These are phyloP conservation scores for Penicillium silybi DNA, from an alignment of 495 filamentous ascomycete genomes.

Conservation along the genomic window DNA sequence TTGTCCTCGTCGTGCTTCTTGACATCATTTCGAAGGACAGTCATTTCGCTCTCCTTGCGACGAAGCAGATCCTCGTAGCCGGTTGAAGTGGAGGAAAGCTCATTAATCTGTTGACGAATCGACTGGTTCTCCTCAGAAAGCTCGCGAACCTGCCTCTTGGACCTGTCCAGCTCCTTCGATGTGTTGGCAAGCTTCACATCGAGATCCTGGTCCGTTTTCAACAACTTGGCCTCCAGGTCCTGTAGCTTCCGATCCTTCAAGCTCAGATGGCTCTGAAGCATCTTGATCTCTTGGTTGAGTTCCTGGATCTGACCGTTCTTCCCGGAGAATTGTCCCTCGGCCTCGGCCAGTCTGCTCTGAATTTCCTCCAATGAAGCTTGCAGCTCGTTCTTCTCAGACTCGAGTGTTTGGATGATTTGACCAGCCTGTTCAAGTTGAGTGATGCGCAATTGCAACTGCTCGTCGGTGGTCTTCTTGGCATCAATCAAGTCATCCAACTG, in stretches of 20 bases:
- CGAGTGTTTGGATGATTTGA: slow-evolving; percentile 75
- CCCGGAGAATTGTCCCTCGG: slow-evolving; percentile 62
- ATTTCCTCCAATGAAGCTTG: slow-evolving; percentile 62
- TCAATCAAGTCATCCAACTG: slow-evolving; percentile 86
- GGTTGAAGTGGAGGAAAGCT: slow-evolving; percentile 87
- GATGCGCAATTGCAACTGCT: slow-evolving; percentile 73
- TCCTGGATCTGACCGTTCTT: slow-evolving; percentile 68
- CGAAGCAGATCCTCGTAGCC: slow-evolving; percentile 90
- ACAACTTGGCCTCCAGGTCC: slow-evolving; percentile 78
- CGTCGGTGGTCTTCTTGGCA: slow-evolving; percentile 85
- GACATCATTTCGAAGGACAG: slow-evolving; percentile 76
- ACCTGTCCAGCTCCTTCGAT: slow-evolving; percentile 73
- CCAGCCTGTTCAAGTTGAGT: slow-evolving; percentile 89
- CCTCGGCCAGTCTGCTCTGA: slow-evolving; percentile 61
- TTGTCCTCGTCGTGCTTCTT: slow-evolving; percentile 75
- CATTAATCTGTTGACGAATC: slow-evolving; percentile 79
- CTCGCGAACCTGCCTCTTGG: slow-evolving; percentile 67
- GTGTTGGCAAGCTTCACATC: slow-evolving; percentile 82
- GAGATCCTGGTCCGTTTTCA: slow-evolving; percentile 83
- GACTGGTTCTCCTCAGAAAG: slow-evolving; percentile 76
- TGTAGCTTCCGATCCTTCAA: slow-evolving; percentile 88
- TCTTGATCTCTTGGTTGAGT: slow-evolving; percentile 76
- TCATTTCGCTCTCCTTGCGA: slow-evolving; percentile 89
- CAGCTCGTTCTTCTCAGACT: slow-evolving; percentile 76
- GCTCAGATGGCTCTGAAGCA: slow-evolving; percentile 85